Evolutionary conservation across 2,329 filamentous ascomycete species (phyloP).

Genomic region (Pyrenochaeta sp.): DNA sequence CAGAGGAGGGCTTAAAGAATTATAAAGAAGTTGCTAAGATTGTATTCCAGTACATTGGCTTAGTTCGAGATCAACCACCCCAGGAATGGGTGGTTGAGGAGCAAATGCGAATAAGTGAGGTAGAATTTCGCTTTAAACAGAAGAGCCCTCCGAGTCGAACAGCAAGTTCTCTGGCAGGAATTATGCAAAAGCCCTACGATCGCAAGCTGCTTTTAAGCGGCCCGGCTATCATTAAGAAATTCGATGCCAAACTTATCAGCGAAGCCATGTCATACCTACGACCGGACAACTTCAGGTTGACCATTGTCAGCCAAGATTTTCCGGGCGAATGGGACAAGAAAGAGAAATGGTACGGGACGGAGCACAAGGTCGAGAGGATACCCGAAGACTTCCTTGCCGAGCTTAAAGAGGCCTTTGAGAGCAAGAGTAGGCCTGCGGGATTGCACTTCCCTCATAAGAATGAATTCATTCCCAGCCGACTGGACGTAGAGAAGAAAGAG

Average conservation of each 20-base stretch:
- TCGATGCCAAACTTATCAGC: conserved; percentile 79
- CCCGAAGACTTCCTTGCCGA: conserved; percentile 77
- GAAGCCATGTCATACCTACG: conserved; percentile 76
- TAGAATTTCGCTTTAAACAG: conserved; percentile 94
- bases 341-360: conserved; percentile 98
- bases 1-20: conserved; percentile 82
- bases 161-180: conserved; percentile 81
- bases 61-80: conserved; percentile 80
- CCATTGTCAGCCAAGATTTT: conserved; percentile 81
- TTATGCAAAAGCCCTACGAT: conserved; percentile 91
- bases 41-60: conserved; percentile 89
- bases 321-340: conserved; percentile 86
- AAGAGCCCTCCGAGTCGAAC: conserved; percentile 91
- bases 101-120: conserved; percentile 86
- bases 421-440: conserved; percentile 69
- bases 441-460: conserved; percentile 92
- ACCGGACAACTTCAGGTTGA: conserved; percentile 89
- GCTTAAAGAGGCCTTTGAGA: conserved; percentile 70
- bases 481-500: conserved; percentile 95
- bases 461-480: conserved; percentile 91
- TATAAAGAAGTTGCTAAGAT: conserved; percentile 84
- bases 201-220: conserved; percentile 89
- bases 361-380: conserved; percentile 85
- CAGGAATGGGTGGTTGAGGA: conserved; percentile 96
- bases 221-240: conserved; percentile 77